Evolutionary conservation across 805 yeast genomes (phyloP).

Genomic region (Cyberlindnera mycetangii): DNA sequence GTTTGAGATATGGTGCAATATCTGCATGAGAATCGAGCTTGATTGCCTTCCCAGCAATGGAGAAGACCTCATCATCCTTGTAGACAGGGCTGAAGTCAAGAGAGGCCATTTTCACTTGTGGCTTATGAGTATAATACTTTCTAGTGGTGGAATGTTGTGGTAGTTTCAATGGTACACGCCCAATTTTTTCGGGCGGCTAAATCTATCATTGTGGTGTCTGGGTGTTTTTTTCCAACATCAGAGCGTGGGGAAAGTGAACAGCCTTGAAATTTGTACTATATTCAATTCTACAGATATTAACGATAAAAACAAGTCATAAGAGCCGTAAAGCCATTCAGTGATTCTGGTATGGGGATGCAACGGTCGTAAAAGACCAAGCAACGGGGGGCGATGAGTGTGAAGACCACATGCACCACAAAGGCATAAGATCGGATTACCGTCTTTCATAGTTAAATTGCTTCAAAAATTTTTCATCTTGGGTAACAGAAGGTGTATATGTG

Average conservation of each 20-base stretch:
- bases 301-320: background rate
- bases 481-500: no score
- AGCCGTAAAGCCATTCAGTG: slow-evolving; percentile 3
- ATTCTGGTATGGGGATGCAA: background rate
- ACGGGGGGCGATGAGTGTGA: background rate
- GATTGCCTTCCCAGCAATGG: slow-evolving; percentile 70
- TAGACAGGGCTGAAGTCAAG: slow-evolving; percentile 40
- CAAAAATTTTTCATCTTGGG: no score
- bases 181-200: background rate
- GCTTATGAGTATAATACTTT: background rate
- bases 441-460: no score
- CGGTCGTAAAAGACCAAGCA: background rate
- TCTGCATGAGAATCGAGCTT: slow-evolving; percentile 74
- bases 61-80: slow-evolving; percentile 46
- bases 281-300: background rate
- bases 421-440: no score
- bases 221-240: background rate
- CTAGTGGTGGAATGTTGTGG: background rate
- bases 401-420: background rate
- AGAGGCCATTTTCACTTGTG: slow-evolving; percentile 34
- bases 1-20: slow-evolving; percentile 65
- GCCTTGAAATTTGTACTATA: no score
- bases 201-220: background rate
- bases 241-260: background rate
- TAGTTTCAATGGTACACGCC: background rate